phyloP scores from a whole-genome alignment of 2,329 filamentous ascomycete genomes.

The Mariannaea elegans region DNA sequence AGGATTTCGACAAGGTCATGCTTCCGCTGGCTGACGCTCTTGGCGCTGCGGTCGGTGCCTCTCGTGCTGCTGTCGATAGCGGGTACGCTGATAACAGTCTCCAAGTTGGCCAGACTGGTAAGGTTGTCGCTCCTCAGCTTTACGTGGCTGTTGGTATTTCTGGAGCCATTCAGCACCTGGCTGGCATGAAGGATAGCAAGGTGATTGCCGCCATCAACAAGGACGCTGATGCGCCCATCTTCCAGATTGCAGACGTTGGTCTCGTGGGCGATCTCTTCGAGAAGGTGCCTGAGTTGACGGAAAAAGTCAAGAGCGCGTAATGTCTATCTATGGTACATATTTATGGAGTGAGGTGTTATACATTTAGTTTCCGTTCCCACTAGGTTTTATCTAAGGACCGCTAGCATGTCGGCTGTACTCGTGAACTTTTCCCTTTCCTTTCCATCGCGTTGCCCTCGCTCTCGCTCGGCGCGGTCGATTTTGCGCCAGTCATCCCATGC shows the following conservation, averaged over 20 bases:
- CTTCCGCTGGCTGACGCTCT: slow-evolving; percentile 90
- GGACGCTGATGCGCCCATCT: slow-evolving; percentile 95
- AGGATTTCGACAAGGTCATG: slow-evolving; percentile 95
- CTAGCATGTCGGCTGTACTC: slow-evolving; percentile 65
- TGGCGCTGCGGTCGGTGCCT: slow-evolving; percentile 95
- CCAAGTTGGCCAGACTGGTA: slow-evolving; percentile 97
- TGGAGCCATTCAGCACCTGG: slow-evolving; percentile 96
- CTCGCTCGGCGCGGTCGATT: slow-evolving; percentile 82
- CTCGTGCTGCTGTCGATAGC: slow-evolving; percentile 92
- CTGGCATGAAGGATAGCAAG: slow-evolving; percentile 99
- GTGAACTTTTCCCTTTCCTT: slow-evolving; percentile 82
- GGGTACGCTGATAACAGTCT: slow-evolving; percentile 98
- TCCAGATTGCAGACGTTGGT: slow-evolving; percentile 96
- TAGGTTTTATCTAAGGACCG: slow-evolving; percentile 52
- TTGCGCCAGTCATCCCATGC: slow-evolving; percentile 85
- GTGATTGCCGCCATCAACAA: slow-evolving; percentile 99
- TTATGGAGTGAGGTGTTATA: slow-evolving; percentile 36
- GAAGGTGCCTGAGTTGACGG: slow-evolving; percentile 92
- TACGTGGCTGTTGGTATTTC: slow-evolving; percentile 97
- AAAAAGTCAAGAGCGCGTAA: slow-evolving; percentile 80
- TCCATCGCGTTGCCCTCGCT: slow-evolving; percentile 70
- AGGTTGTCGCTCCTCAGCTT: slow-evolving; percentile 95
- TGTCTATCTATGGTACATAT: slow-evolving; percentile 31
- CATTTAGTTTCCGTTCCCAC: slow-evolving; percentile 35
- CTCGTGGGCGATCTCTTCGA: slow-evolving; percentile 96